Base-by-base conservation (phyloP, 2,329 filamentous ascomycete genomes). In the Ceratocystis lukuohia region DNA sequence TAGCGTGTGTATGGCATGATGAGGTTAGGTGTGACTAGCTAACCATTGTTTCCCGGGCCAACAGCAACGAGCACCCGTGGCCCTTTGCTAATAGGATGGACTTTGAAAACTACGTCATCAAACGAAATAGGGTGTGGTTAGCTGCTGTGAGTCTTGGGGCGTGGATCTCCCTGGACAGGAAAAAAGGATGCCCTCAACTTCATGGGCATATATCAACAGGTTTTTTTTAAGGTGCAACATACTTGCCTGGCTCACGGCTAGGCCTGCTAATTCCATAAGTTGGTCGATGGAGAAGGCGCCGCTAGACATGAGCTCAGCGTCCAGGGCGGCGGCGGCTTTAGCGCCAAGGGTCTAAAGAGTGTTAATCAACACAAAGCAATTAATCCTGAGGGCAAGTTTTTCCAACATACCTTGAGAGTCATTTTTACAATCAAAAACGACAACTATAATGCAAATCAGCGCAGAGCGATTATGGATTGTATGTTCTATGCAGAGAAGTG, bases 231-330 rank as follows among this genome's bases (percentile, higher is more conserved):
- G 12, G 4, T 22, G 17, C 28, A 53, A 69, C 79, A 67, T 74
- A 92, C 91, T 86, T 63, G 88, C 91, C 80, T 97, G 91, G 12
- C 93, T 93, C 30, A 97, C 91, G 0, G 91, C 92, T 0, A 99
- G 81, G 0, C 94, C 94, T 56, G 94, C 94, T 6, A 99, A 79
- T 74, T 97, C 94, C 94, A 99, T 97, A 62, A 99, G 80, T 76
- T 99, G 94, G 74, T 97, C 94, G 66, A 99, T 83, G 10, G 91
- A 96, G 77, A 96, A 99, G 7, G 89, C 91, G 0, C 86, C 84
- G 10, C 84, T 83, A 73, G 85, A 89, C 92, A 99, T 97, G 69
- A 99, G 86, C 74, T 99, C 93, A 75, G 89, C 87, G 74, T 99
- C 94, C 20, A 99, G 83, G 61, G 90, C 88, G 0, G 89, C 88